Conservation (phyloP, 2,329 filamentous ascomycete genomes). For the Xylaria sp. region DNA sequence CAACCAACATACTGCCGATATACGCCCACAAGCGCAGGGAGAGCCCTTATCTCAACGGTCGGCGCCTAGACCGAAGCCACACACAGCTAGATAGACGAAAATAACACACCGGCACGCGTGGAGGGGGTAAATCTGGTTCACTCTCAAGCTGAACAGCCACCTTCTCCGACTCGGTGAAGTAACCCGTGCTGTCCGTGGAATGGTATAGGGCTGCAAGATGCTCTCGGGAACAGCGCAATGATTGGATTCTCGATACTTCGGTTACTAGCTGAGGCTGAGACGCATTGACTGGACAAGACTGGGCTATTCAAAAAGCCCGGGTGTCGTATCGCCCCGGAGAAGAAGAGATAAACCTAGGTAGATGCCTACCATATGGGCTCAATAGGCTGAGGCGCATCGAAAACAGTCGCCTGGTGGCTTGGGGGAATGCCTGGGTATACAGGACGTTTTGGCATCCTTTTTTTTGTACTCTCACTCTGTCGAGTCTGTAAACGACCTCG, state of each 20-base stretch:
- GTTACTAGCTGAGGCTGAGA: neutral
- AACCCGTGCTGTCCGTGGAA: slow-evolving; percentile 19
- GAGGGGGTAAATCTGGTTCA: neutral
- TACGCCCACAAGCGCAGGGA: neutral
- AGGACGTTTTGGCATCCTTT: neutral
- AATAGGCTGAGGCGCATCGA: neutral
- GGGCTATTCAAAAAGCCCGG: neutral
- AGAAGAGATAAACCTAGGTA: neutral
- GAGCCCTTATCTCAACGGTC: neutral
- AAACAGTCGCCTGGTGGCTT: neutral
- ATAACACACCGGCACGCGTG: neutral
- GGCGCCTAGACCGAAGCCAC: neutral
- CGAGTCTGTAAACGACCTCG: neutral
- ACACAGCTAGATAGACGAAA: slow-evolving; percentile 1
- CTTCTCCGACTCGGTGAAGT: slow-evolving; percentile 1
- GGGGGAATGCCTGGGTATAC: neutral
- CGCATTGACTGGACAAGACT: neutral
- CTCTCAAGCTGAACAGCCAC: slow-evolving; percentile 23
- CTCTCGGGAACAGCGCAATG: neutral
- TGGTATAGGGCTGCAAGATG: slow-evolving; percentile 15
- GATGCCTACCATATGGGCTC: neutral
- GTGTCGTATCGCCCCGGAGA: neutral
- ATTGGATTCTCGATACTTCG: too few relatives aligned
- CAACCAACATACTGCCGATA: slow-evolving; percentile 1
- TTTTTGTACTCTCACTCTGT: too few relatives aligned